These are phyloP conservation scores for Haberlea rhodopensis DNA, from an alignment of 257 asterid genomes.

Conservation along the genomic window DNA sequence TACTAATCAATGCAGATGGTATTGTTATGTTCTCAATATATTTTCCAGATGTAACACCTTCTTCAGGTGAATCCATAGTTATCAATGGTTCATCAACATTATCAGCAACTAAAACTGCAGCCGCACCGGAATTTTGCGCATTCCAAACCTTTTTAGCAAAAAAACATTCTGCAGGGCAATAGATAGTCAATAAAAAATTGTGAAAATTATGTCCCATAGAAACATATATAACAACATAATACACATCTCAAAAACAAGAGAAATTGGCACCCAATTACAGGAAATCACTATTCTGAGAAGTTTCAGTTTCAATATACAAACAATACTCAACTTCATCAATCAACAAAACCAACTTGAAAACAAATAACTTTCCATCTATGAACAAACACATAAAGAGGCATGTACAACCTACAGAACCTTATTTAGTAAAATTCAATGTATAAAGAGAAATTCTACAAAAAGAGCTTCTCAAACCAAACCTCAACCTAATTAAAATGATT, in stretches of 20 bases:
- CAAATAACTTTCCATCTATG: neutral
- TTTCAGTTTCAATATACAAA: too few relatives aligned
- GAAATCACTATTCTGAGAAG: neutral
- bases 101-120: conserved; percentile 56
- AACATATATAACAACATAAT: conserved; percentile 12
- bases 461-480: too few relatives aligned
- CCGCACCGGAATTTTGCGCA: conserved; percentile 55
- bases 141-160: conserved; percentile 56
- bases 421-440: neutral
- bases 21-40: conserved; percentile 47
- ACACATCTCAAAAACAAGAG: conserved; percentile 1
- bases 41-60: conserved; percentile 37
- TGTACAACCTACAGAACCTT: neutral
- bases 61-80: conserved; percentile 51
- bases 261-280: neutral
- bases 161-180: conserved; percentile 44
- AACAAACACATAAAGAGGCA: neutral
- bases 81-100: conserved; percentile 39
- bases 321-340: neutral
- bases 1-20: conserved; percentile 48
- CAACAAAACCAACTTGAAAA: neutral
- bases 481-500: neutral
- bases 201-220: neutral
- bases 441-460: neutral
- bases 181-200: conserved; percentile 9